Conservation (phyloP, 768 basidiomycete species). For the Collybia sordida region DNA sequence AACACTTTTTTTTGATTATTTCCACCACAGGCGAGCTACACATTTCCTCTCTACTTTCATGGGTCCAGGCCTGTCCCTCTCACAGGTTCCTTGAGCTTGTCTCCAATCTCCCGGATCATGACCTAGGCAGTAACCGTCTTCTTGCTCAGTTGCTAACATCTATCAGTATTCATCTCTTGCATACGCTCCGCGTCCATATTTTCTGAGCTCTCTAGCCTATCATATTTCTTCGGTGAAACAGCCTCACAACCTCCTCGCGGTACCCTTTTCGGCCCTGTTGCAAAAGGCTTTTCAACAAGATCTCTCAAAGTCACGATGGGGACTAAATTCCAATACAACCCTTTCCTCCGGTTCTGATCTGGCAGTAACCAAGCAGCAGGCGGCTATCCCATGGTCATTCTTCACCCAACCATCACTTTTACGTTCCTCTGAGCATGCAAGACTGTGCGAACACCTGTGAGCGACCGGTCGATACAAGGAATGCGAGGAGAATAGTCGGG, state of each 20-base stretch:
- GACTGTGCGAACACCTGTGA: too few species aligned
- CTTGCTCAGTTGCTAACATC: neutral
- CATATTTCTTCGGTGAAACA: slow-evolving; percentile 11
- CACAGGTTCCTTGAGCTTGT: too few species aligned
- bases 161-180: neutral
- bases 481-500: slow-evolving; percentile 17
- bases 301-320: too few species aligned
- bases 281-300: too few species aligned
- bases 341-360: too few species aligned
- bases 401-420: neutral
- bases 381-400: too few species aligned
- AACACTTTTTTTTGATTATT: neutral
- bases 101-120: too few species aligned
- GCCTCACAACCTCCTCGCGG: neutral
- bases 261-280: neutral
- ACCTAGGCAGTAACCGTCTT: neutral
- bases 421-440: neutral
- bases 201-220: slow-evolving; percentile 2
- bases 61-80: too few species aligned
- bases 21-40: neutral
- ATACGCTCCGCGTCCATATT: neutral
- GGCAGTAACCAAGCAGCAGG: too few species aligned
- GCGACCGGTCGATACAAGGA: too few species aligned
- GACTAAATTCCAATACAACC: too few species aligned
- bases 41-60: neutral